Evolutionary conservation across 1,284 basidiomycete species (phyloP).

Genomic region (Anthracocystis walkeri): DNA sequence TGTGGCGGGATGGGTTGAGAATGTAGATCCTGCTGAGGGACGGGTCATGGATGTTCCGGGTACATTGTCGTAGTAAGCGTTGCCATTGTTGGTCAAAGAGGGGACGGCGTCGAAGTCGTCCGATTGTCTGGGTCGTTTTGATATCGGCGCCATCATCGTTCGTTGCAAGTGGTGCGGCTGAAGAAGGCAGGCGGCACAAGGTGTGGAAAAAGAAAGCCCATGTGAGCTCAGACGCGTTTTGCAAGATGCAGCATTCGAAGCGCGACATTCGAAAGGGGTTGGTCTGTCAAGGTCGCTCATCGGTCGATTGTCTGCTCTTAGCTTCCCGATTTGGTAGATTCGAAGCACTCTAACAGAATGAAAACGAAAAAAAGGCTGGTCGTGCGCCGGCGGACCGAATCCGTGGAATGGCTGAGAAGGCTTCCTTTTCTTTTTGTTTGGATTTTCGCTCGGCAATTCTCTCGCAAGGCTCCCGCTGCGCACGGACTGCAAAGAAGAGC

Average conservation of each 20-base stretch:
- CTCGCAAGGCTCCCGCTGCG: not conserved
- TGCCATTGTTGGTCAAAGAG: not conserved
- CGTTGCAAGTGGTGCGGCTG: not conserved
- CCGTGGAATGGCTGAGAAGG: constrained; percentile 7
- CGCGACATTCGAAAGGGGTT: constrained; percentile 2
- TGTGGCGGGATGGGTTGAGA: not conserved
- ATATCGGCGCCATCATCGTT: constrained; percentile 16
- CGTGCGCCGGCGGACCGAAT: not conserved
- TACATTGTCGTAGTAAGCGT: constrained; percentile 30
- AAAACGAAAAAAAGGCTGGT: too few species aligned
- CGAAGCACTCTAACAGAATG: too few species aligned
- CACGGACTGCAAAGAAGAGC: constrained; percentile 1
- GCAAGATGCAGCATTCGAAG: not conserved
- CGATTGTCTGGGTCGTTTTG: constrained; percentile 30
- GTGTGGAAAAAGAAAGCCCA: not conserved
- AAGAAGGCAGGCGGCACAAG: not conserved
- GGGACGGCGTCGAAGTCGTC: constrained; percentile 20
- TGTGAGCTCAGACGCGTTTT: constrained; percentile 10
- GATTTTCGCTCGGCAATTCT: not conserved
- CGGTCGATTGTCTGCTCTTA: not conserved
- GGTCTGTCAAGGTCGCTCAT: constrained; percentile 6
- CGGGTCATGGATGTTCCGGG: constrained; percentile 29
- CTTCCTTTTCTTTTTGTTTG: not conserved
- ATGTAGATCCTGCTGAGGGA: constrained; percentile 9
- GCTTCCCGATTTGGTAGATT: not conserved